Conservation (phyloP, 2,329 filamentous ascomycete species). For the Chlorencoelia australis region DNA sequence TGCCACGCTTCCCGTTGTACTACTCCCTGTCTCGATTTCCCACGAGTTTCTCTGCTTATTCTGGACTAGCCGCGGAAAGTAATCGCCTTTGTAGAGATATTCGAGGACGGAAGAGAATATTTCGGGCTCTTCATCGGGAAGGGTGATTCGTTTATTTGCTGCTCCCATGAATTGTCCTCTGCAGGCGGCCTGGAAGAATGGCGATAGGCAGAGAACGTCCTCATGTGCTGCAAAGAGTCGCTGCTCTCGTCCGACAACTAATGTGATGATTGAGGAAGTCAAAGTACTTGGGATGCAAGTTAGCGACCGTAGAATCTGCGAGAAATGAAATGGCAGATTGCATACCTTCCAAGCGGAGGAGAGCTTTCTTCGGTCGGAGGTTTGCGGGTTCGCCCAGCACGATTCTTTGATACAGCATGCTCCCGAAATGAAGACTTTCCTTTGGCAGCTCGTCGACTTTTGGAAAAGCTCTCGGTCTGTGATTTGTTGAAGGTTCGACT, state of each 20-base stretch:
- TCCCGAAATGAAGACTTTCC: constrained; percentile 26
- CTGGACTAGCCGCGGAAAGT: constrained; percentile 73
- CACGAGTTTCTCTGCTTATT: constrained; percentile 73
- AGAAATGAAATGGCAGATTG: constrained; percentile 1
- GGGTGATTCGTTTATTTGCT: constrained; percentile 59
- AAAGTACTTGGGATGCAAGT: constrained; percentile 35
- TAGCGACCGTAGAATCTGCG: constrained; percentile 9
- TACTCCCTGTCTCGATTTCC: constrained; percentile 61
- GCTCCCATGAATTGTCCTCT: constrained; percentile 52
- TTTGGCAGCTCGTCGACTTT: constrained; percentile 18
- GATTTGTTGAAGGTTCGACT: constrained; percentile 21
- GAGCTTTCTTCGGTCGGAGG: constrained; percentile 21
- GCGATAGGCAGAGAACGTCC: constrained; percentile 67
- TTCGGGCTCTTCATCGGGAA: constrained; percentile 80
- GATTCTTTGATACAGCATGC: constrained; percentile 28
- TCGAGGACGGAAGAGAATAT: constrained; percentile 86
- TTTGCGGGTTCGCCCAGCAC: constrained; percentile 22
- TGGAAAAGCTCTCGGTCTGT: constrained; percentile 26
- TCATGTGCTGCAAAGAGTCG: constrained; percentile 88
- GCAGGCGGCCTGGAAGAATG: constrained; percentile 64
- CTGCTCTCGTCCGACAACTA: constrained; percentile 71
- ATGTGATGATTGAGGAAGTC: constrained; percentile 64
- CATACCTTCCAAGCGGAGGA: constrained; percentile 20
- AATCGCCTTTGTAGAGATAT: constrained; percentile 78
- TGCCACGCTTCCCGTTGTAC: constrained; percentile 49